Evolutionary conservation across 2,329 filamentous ascomycete species (phyloP).

Genomic region (Nemania bipapillata): DNA sequence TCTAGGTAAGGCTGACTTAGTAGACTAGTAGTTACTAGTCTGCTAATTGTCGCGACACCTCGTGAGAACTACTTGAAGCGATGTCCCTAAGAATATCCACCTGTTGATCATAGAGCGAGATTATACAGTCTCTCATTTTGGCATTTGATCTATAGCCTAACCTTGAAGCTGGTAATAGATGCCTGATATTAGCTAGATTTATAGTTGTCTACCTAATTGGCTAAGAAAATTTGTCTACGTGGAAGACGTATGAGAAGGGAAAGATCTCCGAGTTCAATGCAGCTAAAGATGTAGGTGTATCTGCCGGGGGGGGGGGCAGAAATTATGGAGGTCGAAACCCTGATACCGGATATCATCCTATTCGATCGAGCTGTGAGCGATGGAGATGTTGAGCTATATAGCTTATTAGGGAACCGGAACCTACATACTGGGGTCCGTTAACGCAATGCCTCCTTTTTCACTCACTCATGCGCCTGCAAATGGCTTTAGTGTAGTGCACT

Average conservation of each 20-base stretch:
- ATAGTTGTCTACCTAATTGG: not conserved
- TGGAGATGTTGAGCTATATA: not conserved
- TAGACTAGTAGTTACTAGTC: not conserved
- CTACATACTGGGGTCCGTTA: not conserved
- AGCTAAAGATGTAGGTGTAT: constrained; percentile 23
- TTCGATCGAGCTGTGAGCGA: not conserved
- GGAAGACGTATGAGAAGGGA: constrained; percentile 16
- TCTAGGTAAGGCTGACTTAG: not conserved
- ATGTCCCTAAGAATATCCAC: not conserved
- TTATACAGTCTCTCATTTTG: not conserved
- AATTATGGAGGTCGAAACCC: not conserved
- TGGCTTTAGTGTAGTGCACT: not conserved
- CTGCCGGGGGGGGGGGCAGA: not conserved
- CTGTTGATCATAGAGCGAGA: too few relatives aligned
- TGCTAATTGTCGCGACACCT: not conserved
- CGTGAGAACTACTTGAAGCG: not conserved
- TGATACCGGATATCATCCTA: not conserved
- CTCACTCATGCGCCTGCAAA: not conserved
- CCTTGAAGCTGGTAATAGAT: not conserved
- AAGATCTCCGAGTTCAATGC: constrained; percentile 15
- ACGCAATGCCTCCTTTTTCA: not conserved
- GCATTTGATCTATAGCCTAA: not conserved
- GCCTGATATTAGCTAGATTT: not conserved
- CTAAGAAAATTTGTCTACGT: not conserved
- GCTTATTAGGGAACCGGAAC: not conserved